Evolutionary conservation across 1,284 basidiomycete species (phyloP).

Genomic region (Coniferiporia sulphurascens): DNA sequence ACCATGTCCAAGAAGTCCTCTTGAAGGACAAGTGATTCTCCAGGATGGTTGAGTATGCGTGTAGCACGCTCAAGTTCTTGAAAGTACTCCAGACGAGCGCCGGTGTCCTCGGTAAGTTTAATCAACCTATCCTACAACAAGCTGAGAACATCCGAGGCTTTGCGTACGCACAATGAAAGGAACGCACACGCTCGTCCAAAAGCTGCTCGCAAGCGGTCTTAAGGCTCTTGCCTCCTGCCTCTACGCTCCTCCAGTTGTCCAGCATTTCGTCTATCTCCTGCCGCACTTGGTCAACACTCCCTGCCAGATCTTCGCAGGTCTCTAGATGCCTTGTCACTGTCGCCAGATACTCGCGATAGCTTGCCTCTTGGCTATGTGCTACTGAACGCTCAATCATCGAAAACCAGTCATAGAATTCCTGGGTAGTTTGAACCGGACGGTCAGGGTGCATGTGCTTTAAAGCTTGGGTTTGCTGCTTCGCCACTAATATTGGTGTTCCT

Average conservation of each 20-base stretch:
- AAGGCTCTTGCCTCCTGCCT: constrained; percentile 81
- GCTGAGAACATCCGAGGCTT: not conserved
- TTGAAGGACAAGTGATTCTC: constrained; percentile 83
- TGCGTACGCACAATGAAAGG: not conserved
- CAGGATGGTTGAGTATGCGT: constrained; percentile 87
- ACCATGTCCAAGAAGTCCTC: constrained; percentile 92
- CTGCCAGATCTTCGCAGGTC: constrained; percentile 68
- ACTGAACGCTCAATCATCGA: constrained; percentile 81
- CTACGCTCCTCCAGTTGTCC: constrained; percentile 77
- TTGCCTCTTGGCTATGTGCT: constrained; percentile 85
- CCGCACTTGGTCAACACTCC: constrained; percentile 68
- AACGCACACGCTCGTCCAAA: constrained; percentile 76
- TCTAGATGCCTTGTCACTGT: constrained; percentile 69
- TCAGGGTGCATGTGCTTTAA: constrained; percentile 58
- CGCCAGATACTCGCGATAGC: constrained; percentile 80
- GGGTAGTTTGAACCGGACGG: constrained; percentile 76
- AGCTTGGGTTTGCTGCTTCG: constrained; percentile 30
- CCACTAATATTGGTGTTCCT: constrained; percentile 36
- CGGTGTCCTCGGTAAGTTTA: constrained; percentile 74
- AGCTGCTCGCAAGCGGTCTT: constrained; percentile 88
- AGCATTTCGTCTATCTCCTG: constrained; percentile 76
- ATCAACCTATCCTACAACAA: constrained; percentile 62
- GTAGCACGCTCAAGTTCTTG: constrained; percentile 87
- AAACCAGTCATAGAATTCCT: constrained; percentile 96
- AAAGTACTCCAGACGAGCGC: constrained; percentile 80